These are phyloP conservation scores for Paraglomus brasilianum DNA, from an alignment of 192 early-diverging fungal genomes.

Conservation along the genomic window DNA sequence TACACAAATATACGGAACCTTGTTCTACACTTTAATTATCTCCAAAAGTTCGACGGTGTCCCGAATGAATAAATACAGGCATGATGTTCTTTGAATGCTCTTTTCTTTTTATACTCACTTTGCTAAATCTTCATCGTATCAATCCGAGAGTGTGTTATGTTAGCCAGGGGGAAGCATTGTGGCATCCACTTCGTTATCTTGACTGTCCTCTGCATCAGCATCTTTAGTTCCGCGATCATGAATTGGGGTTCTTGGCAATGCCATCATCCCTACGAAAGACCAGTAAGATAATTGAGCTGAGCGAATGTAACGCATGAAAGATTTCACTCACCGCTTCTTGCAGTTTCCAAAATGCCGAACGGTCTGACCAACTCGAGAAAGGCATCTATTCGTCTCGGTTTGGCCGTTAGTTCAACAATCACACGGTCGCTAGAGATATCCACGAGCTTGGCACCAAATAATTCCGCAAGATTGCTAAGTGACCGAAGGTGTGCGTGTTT, in stretches of 20 bases:
- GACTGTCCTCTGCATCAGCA: conserved; percentile 56
- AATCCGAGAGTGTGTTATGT: conserved; percentile 1
- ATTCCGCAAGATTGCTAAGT: conserved; percentile 74
- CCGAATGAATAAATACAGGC: too few relatives aligned
- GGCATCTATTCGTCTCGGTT: conserved; percentile 82
- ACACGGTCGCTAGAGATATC: conserved; percentile 83
- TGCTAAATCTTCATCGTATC: too few relatives aligned
- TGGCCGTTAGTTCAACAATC: conserved; percentile 87
- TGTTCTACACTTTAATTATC: too few relatives aligned
- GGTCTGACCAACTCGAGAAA: conserved; percentile 93
- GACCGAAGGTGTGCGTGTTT: conserved; percentile 69
- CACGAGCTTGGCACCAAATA: conserved; percentile 86
- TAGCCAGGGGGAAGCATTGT: conserved; percentile 93
- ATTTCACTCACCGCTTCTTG: conserved; percentile 69
- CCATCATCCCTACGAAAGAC: conserved; percentile 75
- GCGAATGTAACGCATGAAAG: background rate
- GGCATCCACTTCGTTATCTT: conserved; percentile 73
- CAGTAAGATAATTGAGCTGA: background rate
- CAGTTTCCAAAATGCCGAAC: conserved; percentile 93
- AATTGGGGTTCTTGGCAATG: conserved; percentile 90
- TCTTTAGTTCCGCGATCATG: conserved; percentile 70
- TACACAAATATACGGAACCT: too few relatives aligned
- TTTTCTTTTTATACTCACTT: too few relatives aligned
- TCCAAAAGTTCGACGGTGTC: too few relatives aligned
- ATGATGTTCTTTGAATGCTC: too few relatives aligned